A percentile compares a stretch with the other conserved stretches of the same genome.
phyloP scores from a whole-genome alignment of 805 yeast genomes.

The Teunomyces barrocoloradensis region DNA sequence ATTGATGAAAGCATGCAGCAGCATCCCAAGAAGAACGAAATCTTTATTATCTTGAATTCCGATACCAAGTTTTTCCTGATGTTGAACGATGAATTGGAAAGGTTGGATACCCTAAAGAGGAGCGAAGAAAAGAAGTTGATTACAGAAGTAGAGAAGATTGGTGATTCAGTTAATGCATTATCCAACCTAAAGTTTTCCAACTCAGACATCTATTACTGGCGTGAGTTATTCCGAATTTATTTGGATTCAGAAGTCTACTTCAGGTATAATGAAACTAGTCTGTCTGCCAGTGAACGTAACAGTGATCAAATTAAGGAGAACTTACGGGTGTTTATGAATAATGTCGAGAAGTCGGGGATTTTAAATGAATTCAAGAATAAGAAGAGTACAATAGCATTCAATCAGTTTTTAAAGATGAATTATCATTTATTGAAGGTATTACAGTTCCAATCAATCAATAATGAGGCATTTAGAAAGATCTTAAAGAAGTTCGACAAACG shows the following conservation, averaged over 20 bases:
- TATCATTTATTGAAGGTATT: conserved; percentile 52
- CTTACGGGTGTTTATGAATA: conserved; percentile 38
- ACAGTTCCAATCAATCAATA: conserved; percentile 60
- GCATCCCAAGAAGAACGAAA: conserved; percentile 27
- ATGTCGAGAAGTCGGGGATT: conserved; percentile 36
- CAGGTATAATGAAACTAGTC: conserved; percentile 44
- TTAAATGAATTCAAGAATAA: conserved; percentile 45
- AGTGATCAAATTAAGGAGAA: conserved; percentile 46
- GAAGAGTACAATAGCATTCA: conserved; percentile 44
- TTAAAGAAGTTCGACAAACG: conserved; percentile 75
- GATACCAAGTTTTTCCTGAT: conserved; percentile 61
- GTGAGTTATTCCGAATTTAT: conserved; percentile 63
- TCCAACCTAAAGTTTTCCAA: conserved; percentile 30
- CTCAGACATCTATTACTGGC: conserved; percentile 65
- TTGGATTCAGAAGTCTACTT: conserved; percentile 67
- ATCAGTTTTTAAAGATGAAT: conserved; percentile 53
- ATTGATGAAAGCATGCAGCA: conserved; percentile 2
- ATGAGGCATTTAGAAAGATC: conserved; percentile 63
- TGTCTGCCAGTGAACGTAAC: conserved; percentile 43
- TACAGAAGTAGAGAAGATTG: conserved; percentile 41
- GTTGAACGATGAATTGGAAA: conserved; percentile 52
- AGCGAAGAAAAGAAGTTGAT: conserved; percentile 45
- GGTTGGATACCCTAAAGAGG: conserved; percentile 42
- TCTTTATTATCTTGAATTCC: conserved; percentile 46
- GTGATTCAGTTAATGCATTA: conserved; percentile 25